These are phyloP conservation scores for Linderniella brevidens DNA, from an alignment of 257 asterid species.

Conservation along the genomic window DNA sequence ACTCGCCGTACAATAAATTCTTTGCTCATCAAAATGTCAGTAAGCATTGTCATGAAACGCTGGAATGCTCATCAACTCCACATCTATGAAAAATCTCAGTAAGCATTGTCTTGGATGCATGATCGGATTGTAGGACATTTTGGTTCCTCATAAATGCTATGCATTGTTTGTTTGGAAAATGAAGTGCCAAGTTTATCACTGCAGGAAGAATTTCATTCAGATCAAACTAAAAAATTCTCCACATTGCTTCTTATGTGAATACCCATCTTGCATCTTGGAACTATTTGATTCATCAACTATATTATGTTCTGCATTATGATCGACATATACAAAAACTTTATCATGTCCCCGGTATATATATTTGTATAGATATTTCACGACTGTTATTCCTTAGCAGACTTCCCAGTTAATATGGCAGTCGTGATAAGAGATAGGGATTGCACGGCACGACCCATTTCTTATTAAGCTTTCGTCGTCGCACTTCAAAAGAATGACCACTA, in stretches of 20 bases:
- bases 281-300: not conserved
- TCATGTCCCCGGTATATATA: conserved; percentile 10
- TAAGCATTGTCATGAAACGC: conserved; percentile 3
- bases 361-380: conserved; percentile 9
- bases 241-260: conserved; percentile 9
- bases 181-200: not conserved
- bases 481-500: not conserved
- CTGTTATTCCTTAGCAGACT: conserved; percentile 1
- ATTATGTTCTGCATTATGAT: not conserved
- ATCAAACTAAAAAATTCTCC: conserved; percentile 10
- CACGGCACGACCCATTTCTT: conserved; percentile 11
- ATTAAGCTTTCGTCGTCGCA: not conserved
- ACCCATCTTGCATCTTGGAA: conserved; percentile 11
- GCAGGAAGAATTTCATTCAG: conserved; percentile 4
- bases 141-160: not conserved
- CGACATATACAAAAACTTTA: not conserved
- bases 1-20: not conserved
- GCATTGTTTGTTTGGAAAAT: conserved; percentile 6
- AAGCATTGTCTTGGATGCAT: conserved; percentile 2
- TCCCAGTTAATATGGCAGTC: conserved; percentile 10
- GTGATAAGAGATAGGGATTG: not conserved
- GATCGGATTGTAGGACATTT: not conserved
- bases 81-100: conserved; percentile 1
- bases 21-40: conserved; percentile 1
- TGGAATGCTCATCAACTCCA: not conserved